Percentiles rank a stretch among this genome's conserved stretches.
Evolutionary conservation across 2,329 filamentous ascomycete genomes (phyloP).

Genomic region (Periglandula ipomoeae): DNA sequence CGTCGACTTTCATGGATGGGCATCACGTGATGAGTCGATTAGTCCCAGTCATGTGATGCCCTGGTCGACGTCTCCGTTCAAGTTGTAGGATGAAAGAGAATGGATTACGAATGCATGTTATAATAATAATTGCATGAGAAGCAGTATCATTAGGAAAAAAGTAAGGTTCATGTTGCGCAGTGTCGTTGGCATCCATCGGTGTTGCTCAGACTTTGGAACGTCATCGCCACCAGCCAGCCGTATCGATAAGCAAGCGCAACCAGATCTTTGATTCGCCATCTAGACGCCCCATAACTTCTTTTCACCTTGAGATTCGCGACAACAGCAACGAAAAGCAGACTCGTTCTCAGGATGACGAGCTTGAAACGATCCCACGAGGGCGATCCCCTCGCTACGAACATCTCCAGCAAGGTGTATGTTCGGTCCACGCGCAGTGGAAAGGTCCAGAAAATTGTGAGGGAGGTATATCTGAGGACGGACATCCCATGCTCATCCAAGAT

Average conservation of each 20-base stretch:
- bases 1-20: neutral
- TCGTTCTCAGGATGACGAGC: conserved; percentile 45
- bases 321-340: conserved; percentile 4
- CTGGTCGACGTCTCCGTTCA: neutral
- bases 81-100: too few relatives aligned
- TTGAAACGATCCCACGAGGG: conserved; percentile 49
- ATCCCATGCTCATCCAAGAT: conserved; percentile 94
- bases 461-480: conserved; percentile 91
- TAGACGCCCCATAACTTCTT: conserved; percentile 13
- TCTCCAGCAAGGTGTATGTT: conserved; percentile 94
- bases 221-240: neutral
- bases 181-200: too few relatives aligned
- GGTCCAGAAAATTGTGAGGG: conserved; percentile 96
- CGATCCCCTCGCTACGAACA: conserved; percentile 55
- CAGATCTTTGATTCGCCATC: conserved; percentile 15
- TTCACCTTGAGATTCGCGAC: conserved; percentile 6
- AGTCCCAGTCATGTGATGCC: neutral
- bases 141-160: too few relatives aligned
- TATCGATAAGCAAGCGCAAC: conserved; percentile 24
- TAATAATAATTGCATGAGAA: too few relatives aligned
- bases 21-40: neutral
- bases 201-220: neutral
- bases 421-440: conserved; percentile 92
- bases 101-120: too few relatives aligned
- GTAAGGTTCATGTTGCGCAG: too few relatives aligned